Evolutionary conservation across 2,329 filamentous ascomycete species (phyloP).

Genomic region (Magnaporthiopsis poae): DNA sequence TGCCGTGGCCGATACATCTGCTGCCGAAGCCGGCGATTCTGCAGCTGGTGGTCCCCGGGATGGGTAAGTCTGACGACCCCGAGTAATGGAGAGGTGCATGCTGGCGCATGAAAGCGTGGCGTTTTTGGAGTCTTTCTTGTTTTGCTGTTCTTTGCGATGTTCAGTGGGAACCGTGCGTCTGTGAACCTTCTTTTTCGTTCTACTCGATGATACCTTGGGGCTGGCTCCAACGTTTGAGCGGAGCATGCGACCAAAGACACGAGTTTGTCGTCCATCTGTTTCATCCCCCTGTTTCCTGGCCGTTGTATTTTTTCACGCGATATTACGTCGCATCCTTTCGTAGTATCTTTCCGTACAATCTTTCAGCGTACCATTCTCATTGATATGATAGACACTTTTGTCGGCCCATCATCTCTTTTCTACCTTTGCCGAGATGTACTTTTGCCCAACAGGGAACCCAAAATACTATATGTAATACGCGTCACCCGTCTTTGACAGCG

Average conservation of each 20-base stretch:
- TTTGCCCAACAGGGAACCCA: not conserved
- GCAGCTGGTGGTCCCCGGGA: not conserved
- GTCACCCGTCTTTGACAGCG: too few species aligned
- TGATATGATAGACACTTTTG: not conserved
- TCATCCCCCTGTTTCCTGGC: not conserved
- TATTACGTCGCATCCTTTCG: not conserved
- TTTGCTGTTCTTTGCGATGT: not conserved
- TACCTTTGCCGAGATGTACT: not conserved
- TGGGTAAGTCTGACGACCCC: not conserved
- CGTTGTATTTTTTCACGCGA: not conserved
- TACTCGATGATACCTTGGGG: not conserved
- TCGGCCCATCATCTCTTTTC: not conserved
- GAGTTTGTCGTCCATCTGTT: not conserved
- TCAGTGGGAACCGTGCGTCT: not conserved
- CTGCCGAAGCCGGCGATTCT: not conserved
- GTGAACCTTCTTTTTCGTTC: not conserved
- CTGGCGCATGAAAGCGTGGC: conserved; percentile 4
- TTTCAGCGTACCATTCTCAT: not conserved
- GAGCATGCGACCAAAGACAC: not conserved
- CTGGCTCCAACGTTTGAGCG: not conserved
- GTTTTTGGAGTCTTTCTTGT: not conserved
- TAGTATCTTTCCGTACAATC: not conserved
- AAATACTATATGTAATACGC: too few species aligned
- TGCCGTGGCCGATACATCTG: not conserved
- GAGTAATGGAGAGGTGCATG: conserved; percentile 7